phyloP scores from a whole-genome alignment of 2,329 filamentous ascomycete genomes.

The Colletotrichum cordylinicola region DNA sequence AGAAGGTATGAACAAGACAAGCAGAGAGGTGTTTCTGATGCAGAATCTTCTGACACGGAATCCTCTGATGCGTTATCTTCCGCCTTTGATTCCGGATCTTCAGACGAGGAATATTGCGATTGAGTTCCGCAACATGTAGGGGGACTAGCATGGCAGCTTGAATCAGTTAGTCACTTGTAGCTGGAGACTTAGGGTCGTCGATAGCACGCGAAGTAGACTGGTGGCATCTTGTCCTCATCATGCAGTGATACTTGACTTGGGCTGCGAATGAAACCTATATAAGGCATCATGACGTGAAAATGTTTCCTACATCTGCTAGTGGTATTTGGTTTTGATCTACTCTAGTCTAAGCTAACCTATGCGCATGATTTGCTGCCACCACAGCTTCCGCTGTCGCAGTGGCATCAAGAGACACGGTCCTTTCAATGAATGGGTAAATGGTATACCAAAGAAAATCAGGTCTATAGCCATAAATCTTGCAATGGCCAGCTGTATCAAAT shows the following conservation, averaged over 20 bases:
- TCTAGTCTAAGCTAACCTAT: too few relatives aligned
- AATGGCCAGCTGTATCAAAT: too few relatives aligned
- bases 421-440: too few relatives aligned
- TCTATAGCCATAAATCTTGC: too few relatives aligned
- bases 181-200: accelerated
- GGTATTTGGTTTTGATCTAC: background rate
- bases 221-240: accelerated
- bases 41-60: background rate
- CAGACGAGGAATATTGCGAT: background rate
- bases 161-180: background rate
- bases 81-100: background rate
- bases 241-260: accelerated
- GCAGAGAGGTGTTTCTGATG: background rate
- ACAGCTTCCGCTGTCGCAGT: too few relatives aligned
- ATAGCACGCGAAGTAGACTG: background rate
- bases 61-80: background rate
- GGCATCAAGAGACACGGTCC: too few relatives aligned
- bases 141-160: background rate
- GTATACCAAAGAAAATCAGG: too few relatives aligned
- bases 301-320: background rate
- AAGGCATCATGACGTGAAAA: background rate
- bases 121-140: accelerated
- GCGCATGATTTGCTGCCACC: too few relatives aligned
- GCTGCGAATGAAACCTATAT: accelerated
- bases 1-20: background rate